These are phyloP conservation scores for Papiliotrema laurentii DNA, from an alignment of 1,284 basidiomycete species.

Conservation along the genomic window DNA sequence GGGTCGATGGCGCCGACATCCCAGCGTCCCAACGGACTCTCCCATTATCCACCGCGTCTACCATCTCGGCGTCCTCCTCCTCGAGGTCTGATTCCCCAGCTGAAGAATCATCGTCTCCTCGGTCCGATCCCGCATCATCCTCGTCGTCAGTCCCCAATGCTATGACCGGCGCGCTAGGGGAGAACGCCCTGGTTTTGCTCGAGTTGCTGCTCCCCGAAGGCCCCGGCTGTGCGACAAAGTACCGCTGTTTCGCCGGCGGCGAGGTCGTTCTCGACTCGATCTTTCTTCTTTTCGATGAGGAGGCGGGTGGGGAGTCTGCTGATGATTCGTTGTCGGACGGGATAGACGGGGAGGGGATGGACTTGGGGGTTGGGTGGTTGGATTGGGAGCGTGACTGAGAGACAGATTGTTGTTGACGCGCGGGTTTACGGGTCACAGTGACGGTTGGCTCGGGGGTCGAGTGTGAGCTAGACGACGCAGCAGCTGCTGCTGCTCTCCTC, in stretches of 20 bases:
- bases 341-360: background rate
- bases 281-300: background rate
- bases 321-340: background rate
- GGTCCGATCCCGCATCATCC: constrained; percentile 6
- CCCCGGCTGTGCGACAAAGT: constrained; percentile 1
- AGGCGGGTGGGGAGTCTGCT: background rate
- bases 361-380: background rate
- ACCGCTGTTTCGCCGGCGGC: background rate
- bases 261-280: background rate
- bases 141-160: no score
- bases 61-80: constrained; percentile 15
- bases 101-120: constrained; percentile 12
- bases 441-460: background rate
- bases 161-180: constrained; percentile 30
- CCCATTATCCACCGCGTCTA: constrained; percentile 15
- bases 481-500: constrained; percentile 13
- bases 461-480: background rate
- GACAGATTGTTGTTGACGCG: no score
- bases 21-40: constrained; percentile 14
- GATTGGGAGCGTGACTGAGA: background rate
- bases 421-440: background rate
- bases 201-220: background rate
- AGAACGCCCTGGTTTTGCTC: constrained; percentile 17
- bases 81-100: constrained; percentile 12
- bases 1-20: constrained; percentile 12